Evolutionary conservation across 1,284 basidiomycete genomes (phyloP), one percentile per base, ranked within the genome.

Genomic region (Chiua sp.): DNA sequence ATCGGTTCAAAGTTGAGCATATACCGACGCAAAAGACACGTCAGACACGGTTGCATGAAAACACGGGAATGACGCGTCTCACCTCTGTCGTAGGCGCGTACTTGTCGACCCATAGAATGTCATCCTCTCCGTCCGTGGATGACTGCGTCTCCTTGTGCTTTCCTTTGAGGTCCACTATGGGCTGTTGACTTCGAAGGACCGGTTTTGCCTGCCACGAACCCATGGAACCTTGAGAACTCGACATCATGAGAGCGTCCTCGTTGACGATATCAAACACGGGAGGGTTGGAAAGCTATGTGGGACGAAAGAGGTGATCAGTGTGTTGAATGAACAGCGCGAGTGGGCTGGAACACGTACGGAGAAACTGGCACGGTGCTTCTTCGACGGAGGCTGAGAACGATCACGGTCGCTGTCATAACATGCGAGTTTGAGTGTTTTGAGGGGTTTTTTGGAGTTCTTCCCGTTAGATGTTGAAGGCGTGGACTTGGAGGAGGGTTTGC

Each of bases 51-150:
- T 12, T 13, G 12, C 12, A 39, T 39, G 7, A 39, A 39, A 39
- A 39, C 37, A 39, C 39, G 39, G n/a, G 39, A 53, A 32, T 48
- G 42, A 42, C n/a, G 57, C 10, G 50, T 57, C 77, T 53, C 61
- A 92, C 92, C 78, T 90, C 87, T 3, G 78, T 80, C 1, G 65
- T 78, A 2, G 94, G 94, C 64, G 87, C 87, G 65, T 90, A 92
- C 30, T 80, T 81, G 67, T 95, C 93, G 3, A 93, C 83, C 93
- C 93, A 96, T 60, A 95, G 77, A 33, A 73, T 70, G 53, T 82
- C 80, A 55, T 83, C 82, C 79, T 63, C 62, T 55, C 44, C 22
- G 28, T 59, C 47, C 5, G 42, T 51, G 16, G 7, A 8, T 18
- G 54, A 28, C 8, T 30, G 37, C 37, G 57, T 54, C 32, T 60